These are phyloP conservation scores for Starmerella gropengiesseri DNA, from an alignment of 805 yeast genomes.

Conservation along the genomic window DNA sequence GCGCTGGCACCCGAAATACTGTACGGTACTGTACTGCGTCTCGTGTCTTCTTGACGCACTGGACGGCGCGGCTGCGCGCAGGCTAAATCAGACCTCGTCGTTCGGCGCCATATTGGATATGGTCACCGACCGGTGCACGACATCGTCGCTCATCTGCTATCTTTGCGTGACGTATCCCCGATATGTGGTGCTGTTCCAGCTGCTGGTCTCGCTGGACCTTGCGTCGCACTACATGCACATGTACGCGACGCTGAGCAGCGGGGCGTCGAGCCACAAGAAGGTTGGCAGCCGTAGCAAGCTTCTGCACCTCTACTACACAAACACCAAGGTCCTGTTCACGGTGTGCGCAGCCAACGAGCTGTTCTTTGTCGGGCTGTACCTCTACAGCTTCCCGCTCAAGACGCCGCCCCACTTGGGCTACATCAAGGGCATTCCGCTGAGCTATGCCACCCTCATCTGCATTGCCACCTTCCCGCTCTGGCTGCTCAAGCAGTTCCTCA, in stretches of 20 bases:
- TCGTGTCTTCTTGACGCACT: conserved; percentile 91
- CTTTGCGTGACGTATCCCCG: conserved; percentile 69
- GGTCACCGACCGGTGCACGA: conserved; percentile 98
- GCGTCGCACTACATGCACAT: conserved; percentile 97
- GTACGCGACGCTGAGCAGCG: conserved; percentile 82
- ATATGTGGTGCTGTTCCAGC: conserved; percentile 63
- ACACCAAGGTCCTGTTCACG: conserved; percentile 67
- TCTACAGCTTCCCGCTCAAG: conserved; percentile 50
- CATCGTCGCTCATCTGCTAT: conserved; percentile 83
- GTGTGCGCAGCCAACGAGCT: conserved; percentile 91
- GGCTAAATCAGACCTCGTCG: conserved; percentile 74
- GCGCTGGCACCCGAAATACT: conserved; percentile 72
- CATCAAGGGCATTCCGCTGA: conserved; percentile 31
- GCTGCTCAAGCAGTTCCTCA: conserved; percentile 81
- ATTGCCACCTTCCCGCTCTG: conserved; percentile 70
- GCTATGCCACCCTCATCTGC: conserved; percentile 50
- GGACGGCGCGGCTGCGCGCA: conserved; percentile 92
- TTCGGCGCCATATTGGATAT: conserved; percentile 96
- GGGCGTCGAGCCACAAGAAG: conserved; percentile 73
- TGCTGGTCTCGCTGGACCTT: conserved; percentile 64
- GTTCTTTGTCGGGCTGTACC: conserved; percentile 80
- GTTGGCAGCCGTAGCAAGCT: conserved; percentile 64
- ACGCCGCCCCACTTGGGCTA: conserved; percentile 35
- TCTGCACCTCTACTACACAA: conserved; percentile 75
- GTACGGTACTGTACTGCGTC: conserved; percentile 66